Conservation (phyloP, 441 rosid genomes). For the Euphorbia corollata region DNA sequence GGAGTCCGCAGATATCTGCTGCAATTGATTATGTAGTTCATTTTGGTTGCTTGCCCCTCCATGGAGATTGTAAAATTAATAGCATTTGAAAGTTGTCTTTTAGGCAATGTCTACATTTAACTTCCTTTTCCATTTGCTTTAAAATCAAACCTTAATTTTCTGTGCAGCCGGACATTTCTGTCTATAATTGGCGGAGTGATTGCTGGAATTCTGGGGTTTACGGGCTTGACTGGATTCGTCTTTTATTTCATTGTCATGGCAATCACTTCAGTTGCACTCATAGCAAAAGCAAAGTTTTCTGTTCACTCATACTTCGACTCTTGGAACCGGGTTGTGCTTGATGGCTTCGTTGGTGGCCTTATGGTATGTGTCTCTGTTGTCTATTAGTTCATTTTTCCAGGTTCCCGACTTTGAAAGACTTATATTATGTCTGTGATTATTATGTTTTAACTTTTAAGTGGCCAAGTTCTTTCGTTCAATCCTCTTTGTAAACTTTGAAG, state of each 20-base stretch:
- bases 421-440: not conserved
- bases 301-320: constrained; percentile 66
- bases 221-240: constrained; percentile 70
- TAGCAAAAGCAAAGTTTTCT: constrained; percentile 80
- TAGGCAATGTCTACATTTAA: no score
- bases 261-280: constrained; percentile 66
- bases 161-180: constrained; percentile 86
- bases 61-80: not conserved
- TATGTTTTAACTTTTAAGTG: not conserved
- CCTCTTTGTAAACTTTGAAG: not conserved
- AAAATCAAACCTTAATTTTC: constrained; percentile 10
- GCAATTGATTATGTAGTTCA: not conserved
- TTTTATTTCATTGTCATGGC: constrained; percentile 79
- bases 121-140: no score
- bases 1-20: not conserved
- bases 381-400: not conserved
- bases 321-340: constrained; percentile 67
- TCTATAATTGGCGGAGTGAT: constrained; percentile 83
- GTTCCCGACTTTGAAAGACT: not conserved
- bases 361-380: constrained; percentile 47
- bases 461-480: no score
- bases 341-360: constrained; percentile 86
- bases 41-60: not conserved
- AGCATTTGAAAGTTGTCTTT: constrained; percentile 8
- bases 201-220: constrained; percentile 89